Base-by-base conservation (phyloP, 768 basidiomycete genomes). In the Hemileccinum impolitum region DNA sequence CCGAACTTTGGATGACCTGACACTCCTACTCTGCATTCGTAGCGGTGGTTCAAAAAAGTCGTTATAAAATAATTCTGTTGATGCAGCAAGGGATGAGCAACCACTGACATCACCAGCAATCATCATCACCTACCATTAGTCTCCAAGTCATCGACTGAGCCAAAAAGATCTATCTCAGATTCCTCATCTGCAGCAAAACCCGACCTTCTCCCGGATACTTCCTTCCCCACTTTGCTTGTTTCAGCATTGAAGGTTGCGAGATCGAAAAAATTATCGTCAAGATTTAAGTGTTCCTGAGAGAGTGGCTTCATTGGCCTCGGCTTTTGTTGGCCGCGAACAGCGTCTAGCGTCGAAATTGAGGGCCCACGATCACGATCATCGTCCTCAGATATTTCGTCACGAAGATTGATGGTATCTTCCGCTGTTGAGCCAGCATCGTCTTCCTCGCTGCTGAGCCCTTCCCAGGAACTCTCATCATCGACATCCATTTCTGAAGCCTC, bases 191-290 rank as follows among this genome's bases (percentile, higher is more conserved):
- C 80, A 30, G 70, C 72, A 31, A 75, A 70, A 67, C 77, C 75
- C 19, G 89, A 72, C 23, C 69, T 72, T 17, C 90, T 92, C 59
- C 72, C 73, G 3, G 84, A 82, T 10, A 79, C 75, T 14, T 71
- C 74, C 50, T 69, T 76, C 13, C 84, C 79, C 3, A 83, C 79
- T 56, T 79, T 80, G 64, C 90, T 89, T 2, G 86, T 85, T 64
- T 93, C 83, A 3, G 83, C 77, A 59, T 98, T 96, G 74, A 99
- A 99, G 17, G 81, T 75, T 25, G 81, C 80, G 40, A 99, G 77
- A 53, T 87, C 78, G 69, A 98, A 98, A 72, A 98, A 98, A 13
- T 76, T 82, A 63, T 98, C 95, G 66, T 97, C 86, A 25, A 97
- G 78, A 37, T 77, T 76, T 6, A 76, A 68, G 48, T 75, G 71